Base-by-base conservation (phyloP, 2,329 filamentous ascomycete species). In the Camillea tinctor region DNA sequence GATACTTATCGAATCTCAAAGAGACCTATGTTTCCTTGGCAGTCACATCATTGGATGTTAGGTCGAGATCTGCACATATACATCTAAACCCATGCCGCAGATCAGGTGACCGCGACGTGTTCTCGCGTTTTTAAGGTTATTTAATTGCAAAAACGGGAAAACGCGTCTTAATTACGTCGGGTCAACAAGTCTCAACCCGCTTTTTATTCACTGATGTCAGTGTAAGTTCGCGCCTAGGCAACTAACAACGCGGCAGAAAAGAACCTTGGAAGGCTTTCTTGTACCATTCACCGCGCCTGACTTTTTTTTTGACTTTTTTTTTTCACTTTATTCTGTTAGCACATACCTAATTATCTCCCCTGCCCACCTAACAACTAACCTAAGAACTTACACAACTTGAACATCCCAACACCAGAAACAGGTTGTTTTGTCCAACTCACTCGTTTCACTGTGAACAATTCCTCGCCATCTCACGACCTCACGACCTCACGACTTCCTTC, bases 81-180 rank as follows among this genome's bases (percentile, higher is more conserved):
- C 53, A 55, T 13, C 48, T 55, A 55, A 55, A 22, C 30, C 53
- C 22, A 21, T 48, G 6, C 1, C 11, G 36, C 4, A 44, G 22
- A 61, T 66, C 64, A 66, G 40, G 58, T 66, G 64, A 66, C 52
- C 57, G 60, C 64, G 64, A 66, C 62, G 19, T 55, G 4, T 55
- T 64, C 55, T 66, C 64, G 64, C 60, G 64, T 66, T 66, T 30
- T 66, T 30, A 66, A 64, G 55, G 61, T 56, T 59, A 61, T 44
- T n/a, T 44, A 44, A 44, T 44, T 44, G 36, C 36, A 44, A 11
- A 58, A 55, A 36, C 51, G 17, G 52, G 22, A 60, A 54, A 60
- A 66, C 64, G 64, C 64, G 64, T 66, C 64, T 30, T 30, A 20
- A 55, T 30, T n/a, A 40, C 51, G 56, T 60, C 54, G 54, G 56